phyloP scores from a whole-genome alignment of 257 asterid species.

The Gynochthodes officinalis region DNA sequence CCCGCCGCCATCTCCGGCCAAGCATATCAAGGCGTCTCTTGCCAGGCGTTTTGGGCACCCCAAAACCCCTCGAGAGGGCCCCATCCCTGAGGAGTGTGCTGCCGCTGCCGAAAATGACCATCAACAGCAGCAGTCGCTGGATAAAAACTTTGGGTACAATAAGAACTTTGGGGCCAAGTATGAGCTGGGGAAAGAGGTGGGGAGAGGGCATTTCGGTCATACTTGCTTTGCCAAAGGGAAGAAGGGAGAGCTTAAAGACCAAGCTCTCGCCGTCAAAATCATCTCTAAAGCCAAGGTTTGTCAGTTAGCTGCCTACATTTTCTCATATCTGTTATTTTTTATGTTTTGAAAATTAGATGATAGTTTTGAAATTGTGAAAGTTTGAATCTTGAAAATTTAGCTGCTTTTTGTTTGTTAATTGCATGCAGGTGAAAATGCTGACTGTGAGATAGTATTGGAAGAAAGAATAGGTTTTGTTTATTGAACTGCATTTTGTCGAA shows the following conservation, averaged over 20 bases:
- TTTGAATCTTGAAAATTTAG: not conserved
- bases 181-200: constrained; percentile 93
- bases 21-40: constrained; percentile 89
- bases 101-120: constrained; percentile 18
- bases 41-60: constrained; percentile 63
- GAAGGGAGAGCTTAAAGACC: constrained; percentile 78
- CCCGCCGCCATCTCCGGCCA: constrained; percentile 97
- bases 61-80: constrained; percentile 62
- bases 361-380: not conserved
- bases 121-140: constrained; percentile 46
- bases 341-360: not conserved
- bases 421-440: not conserved
- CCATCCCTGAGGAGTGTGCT: constrained; percentile 69
- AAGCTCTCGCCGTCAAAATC: constrained; percentile 86
- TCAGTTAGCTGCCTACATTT: not conserved
- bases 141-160: constrained; percentile 80
- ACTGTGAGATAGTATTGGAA: not conserved
- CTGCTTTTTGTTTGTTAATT: not conserved
- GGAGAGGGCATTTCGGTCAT: constrained; percentile 96
- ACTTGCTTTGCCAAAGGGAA: constrained; percentile 77
- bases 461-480: not conserved
- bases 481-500: not conserved
- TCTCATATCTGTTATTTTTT: not conserved
- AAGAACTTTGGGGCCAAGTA: constrained; percentile 84
- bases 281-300: constrained; percentile 88